Conservation (phyloP, 164 flowering plant genomes). For the Chimonanthus praecox region DNA sequence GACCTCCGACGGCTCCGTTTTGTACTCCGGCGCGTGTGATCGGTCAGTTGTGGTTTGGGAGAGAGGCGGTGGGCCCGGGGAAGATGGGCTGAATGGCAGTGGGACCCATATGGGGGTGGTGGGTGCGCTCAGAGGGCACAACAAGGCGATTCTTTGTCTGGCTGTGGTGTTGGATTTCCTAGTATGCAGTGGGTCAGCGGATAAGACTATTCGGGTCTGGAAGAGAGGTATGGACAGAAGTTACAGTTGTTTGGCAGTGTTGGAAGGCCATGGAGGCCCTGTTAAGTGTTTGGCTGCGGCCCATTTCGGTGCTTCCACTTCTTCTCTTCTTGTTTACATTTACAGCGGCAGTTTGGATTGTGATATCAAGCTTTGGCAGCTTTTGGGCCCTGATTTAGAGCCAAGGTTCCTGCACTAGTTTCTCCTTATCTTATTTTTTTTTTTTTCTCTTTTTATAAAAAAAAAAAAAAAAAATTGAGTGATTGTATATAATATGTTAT, state of each 20-base stretch:
- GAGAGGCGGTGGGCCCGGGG: conserved; percentile 17
- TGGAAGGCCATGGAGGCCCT: conserved; percentile 81
- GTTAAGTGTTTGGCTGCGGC: conserved; percentile 70
- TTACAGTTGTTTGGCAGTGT: conserved; percentile 55
- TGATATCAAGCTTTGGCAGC: conserved; percentile 71
- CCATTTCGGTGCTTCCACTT: conserved; percentile 1
- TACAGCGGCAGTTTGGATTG: conserved; percentile 85
- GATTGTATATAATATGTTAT: too few species aligned
- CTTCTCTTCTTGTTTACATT: conserved; percentile 23
- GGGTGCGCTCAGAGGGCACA: conserved; percentile 69
- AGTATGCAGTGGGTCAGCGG: conserved; percentile 84
- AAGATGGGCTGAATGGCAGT: neutral
- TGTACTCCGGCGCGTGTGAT: conserved; percentile 80
- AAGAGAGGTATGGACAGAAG: conserved; percentile 28
- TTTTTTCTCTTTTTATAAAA: too few species aligned
- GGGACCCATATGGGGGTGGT: conserved; percentile 33
- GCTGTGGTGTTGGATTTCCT: conserved; percentile 36
- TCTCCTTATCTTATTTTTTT: too few species aligned
- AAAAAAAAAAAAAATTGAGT: too few species aligned
- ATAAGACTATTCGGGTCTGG: conserved; percentile 75
- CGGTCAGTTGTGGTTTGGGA: conserved; percentile 73
- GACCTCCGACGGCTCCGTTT: conserved; percentile 43
- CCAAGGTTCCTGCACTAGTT: too few species aligned
- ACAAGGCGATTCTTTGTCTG: conserved; percentile 64
- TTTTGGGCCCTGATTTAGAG: conserved; percentile 10